phyloP scores from a whole-genome alignment of 768 basidiomycete species.

The Strobilomyces dryophilus region DNA sequence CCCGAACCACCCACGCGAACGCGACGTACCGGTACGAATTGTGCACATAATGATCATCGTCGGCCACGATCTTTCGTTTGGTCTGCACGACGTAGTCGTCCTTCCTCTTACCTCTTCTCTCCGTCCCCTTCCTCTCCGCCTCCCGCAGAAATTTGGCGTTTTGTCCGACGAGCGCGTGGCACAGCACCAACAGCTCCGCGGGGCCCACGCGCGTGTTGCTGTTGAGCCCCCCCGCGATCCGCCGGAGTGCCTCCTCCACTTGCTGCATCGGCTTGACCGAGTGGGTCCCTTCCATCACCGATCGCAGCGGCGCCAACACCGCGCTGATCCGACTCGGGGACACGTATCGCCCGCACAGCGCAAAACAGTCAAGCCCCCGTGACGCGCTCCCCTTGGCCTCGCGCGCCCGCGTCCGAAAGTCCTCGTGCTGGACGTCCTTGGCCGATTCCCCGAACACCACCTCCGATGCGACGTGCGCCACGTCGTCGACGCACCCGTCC shows the following conservation, averaged over 20 bases:
- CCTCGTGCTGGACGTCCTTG: conserved; percentile 82
- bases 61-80: conserved; percentile 56
- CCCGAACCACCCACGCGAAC: background rate
- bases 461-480: conserved; percentile 78
- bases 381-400: conserved; percentile 83
- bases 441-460: conserved; percentile 94
- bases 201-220: conserved; percentile 70
- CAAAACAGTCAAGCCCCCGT: conserved; percentile 84
- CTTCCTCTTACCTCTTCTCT: conserved; percentile 32
- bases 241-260: conserved; percentile 84
- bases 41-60: conserved; percentile 69
- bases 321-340: conserved; percentile 73
- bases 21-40: conserved; percentile 79
- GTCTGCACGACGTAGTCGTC: conserved; percentile 70
- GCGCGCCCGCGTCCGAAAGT: conserved; percentile 91
- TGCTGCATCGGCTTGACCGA: conserved; percentile 74
- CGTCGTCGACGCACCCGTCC: conserved; percentile 73
- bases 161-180: conserved; percentile 86
- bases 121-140: conserved; percentile 35
- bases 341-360: conserved; percentile 72
- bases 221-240: conserved; percentile 81
- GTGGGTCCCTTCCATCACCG: conserved; percentile 83
- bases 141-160: conserved; percentile 85
- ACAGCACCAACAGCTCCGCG: conserved; percentile 70
- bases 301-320: conserved; percentile 73